Evolutionary conservation across 225 moss, liverwort and hornwort species (phyloP), one percentile per base, ranked within the genome.

Genomic region (Takakia lepidozioides): DNA sequence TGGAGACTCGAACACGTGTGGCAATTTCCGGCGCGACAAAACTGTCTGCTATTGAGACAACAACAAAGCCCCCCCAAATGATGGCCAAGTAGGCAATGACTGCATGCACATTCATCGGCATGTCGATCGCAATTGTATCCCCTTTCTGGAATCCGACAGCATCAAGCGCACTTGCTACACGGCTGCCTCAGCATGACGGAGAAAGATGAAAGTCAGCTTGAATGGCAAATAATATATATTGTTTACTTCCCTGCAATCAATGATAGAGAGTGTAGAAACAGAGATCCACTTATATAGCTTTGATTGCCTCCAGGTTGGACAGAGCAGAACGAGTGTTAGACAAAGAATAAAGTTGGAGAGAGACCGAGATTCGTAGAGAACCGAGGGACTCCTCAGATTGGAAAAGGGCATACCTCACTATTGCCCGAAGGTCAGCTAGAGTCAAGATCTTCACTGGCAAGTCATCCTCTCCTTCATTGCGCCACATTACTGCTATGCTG

Each of bases 101-200:
- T 11, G 90, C 82, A 18, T 78, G 62, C 10, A 98, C 69, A 37
- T 60, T 85, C 90, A 98, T 98, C 48, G 87, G 98, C 98, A 87
- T 98, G 35, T 87, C 83, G 49, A 98, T 81, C 20, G 77, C 87
- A 24, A 98, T 65, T 17, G 85, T 69, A 46, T 98, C 91, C 7
- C 91, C 98, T 30, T 16, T 57, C 56, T 67, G 59, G 44, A 91
- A 48, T 15, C 91, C 98, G 19, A 78, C 48, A 2, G 59, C 58
- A 32, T 69, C 82, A 64, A 98, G 52, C 3, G 98, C 84, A 61
- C 72, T 68, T 46, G 78, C 78, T 28, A 73, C 78, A 43, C 52
- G 73, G 52, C 77, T 76, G 76, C 64, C n/a, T n/a, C n/a, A n/a
- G n/a, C n/a, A n/a, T n/a, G n/a, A n/a, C n/a, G n/a, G n/a, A n/a